Evolutionary conservation across 1,284 basidiomycete species (phyloP).

Genomic region (Moniliella sp.): DNA sequence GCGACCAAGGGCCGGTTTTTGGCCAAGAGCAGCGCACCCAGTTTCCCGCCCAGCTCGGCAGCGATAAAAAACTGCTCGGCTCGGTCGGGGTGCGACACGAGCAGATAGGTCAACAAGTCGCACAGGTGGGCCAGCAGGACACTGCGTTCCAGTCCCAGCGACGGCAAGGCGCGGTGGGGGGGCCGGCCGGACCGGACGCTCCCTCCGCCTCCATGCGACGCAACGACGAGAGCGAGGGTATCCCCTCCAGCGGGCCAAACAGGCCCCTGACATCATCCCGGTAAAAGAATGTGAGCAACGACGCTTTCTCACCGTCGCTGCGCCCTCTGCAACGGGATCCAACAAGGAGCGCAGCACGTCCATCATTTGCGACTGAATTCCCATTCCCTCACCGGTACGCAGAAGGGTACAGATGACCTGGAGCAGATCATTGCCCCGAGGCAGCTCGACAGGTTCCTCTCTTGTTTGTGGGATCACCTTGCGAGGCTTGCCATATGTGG

Average conservation of each 20-base stretch:
- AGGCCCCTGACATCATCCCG: conserved; percentile 32
- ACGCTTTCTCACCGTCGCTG: too few species aligned
- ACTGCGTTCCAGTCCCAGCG: too few species aligned
- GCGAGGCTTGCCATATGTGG: too few species aligned
- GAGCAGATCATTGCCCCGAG: conserved; percentile 8
- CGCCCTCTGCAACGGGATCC: conserved; percentile 45
- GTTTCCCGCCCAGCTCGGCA: conserved; percentile 15
- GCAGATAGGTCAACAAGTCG: too few species aligned
- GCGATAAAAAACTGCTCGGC: conserved; percentile 47
- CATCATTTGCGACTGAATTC: conserved; percentile 68
- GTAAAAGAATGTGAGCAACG: conserved; percentile 37
- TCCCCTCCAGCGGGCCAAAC: conserved; percentile 64
- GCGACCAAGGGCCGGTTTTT: conserved; percentile 60
- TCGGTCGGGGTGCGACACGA: too few species aligned
- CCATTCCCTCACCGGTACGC: conserved; percentile 53
- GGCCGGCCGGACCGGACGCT: too few species aligned
- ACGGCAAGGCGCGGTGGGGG: too few species aligned
- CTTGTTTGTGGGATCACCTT: too few species aligned
- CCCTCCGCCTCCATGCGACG: conserved; percentile 54
- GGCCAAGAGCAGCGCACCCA: conserved; percentile 41
- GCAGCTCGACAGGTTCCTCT: too few species aligned
- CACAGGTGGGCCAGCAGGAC: conserved; percentile 56
- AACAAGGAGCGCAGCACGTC: conserved; percentile 66
- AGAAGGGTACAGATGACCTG: conserved; percentile 44
- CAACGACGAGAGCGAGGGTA: conserved; percentile 72